These are phyloP conservation scores for Dujonia santamariae DNA, from an alignment of 1,139 yeast species.

Conservation along the genomic window DNA sequence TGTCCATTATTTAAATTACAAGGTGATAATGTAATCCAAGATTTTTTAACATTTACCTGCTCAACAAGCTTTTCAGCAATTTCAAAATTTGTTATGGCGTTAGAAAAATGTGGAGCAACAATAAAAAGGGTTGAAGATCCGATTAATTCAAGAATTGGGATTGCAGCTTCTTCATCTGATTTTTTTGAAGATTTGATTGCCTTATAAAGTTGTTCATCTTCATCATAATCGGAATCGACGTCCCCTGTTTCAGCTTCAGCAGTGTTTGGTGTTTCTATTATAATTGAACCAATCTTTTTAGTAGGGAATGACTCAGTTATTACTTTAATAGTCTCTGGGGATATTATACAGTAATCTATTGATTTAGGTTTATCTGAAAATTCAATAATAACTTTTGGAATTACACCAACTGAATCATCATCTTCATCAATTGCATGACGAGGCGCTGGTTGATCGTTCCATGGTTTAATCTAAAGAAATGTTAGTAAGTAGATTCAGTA, in stretches of 20 bases:
- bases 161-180: constrained; percentile 19
- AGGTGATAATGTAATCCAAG: constrained; percentile 36
- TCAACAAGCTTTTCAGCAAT: constrained; percentile 22
- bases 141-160: constrained; percentile 21
- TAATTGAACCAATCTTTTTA: neutral
- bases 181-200: constrained; percentile 22
- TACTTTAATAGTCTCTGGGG: constrained; percentile 28
- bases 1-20: constrained; percentile 30
- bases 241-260: constrained; percentile 10
- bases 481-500: too few species aligned
- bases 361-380: neutral
- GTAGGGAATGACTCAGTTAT: constrained; percentile 19
- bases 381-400: constrained; percentile 4
- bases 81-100: constrained; percentile 28
- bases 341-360: constrained; percentile 18
- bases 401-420: constrained; percentile 15
- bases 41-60: constrained; percentile 10
- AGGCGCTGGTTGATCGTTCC: constrained; percentile 50
- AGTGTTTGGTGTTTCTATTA: constrained; percentile 19
- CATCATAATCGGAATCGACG: constrained; percentile 43
- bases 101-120: constrained; percentile 32
- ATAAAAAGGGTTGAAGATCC: constrained; percentile 14
- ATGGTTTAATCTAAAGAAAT: constrained; percentile 47
- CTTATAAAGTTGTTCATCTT: constrained; percentile 52
- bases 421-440: constrained; percentile 55